A percentile compares a stretch with the other conserved stretches of the same genome.
These are phyloP conservation scores for Prunus mongolica DNA, from an alignment of 306 rosid genomes.

Conservation along the genomic window DNA sequence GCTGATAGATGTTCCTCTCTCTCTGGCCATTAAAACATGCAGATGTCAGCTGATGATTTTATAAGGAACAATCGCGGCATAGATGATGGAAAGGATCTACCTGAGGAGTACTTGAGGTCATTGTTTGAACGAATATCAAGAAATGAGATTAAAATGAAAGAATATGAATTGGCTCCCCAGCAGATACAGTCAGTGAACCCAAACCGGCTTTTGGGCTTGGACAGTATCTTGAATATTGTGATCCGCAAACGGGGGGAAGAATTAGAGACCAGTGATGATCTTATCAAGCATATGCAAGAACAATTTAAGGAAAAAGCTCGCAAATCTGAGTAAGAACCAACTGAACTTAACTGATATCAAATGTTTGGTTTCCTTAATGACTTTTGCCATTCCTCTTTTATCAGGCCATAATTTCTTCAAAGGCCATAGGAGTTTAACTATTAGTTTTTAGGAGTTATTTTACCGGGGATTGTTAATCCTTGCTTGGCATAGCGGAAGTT, in stretches of 20 bases:
- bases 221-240: conserved; percentile 87
- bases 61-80: conserved; percentile 96
- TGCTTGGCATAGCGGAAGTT: neutral
- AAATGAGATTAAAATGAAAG: conserved; percentile 98
- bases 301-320: conserved; percentile 98
- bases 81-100: conserved; percentile 98
- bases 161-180: conserved; percentile 64
- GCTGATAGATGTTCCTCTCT: neutral
- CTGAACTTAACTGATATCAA: conserved; percentile 5
- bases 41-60: conserved; percentile 99
- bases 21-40: conserved; percentile 35
- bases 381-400: neutral
- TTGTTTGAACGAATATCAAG: conserved; percentile 83
- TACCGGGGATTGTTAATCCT: neutral
- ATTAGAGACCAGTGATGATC: conserved; percentile 94
- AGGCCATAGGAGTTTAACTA: neutral
- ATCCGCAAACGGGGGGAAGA: conserved; percentile 69
- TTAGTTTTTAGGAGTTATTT: neutral
- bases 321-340: conserved; percentile 78
- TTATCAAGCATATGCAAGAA: conserved; percentile 92
- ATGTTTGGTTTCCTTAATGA: neutral
- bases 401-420: neutral
- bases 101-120: conserved; percentile 82
- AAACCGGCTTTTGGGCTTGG: conserved; percentile 83
- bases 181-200: conserved; percentile 76